These are phyloP conservation scores for Punctularia strigosozonata DNA, from an alignment of 768 basidiomycete species.

Conservation along the genomic window DNA sequence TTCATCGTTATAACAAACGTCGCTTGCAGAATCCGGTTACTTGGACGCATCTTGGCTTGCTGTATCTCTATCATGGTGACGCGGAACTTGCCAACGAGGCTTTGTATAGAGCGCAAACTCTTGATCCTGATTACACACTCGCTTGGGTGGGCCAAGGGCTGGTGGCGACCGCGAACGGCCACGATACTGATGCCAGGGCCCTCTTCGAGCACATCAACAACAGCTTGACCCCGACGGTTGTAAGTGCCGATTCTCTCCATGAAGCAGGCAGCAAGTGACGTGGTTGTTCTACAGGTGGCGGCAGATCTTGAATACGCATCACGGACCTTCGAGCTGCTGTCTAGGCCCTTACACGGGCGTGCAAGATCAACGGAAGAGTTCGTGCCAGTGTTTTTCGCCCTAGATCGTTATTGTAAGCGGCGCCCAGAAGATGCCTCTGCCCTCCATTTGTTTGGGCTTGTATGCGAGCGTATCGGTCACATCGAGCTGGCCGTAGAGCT, in stretches of 20 bases:
- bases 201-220: slow-evolving; percentile 71
- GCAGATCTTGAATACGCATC: slow-evolving; percentile 71
- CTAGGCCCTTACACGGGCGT: slow-evolving; percentile 8
- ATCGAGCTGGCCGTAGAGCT: slow-evolving; percentile 43
- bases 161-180: slow-evolving; percentile 47
- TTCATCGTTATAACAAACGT: slow-evolving; percentile 3
- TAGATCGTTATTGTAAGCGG: slow-evolving; percentile 63
- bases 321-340: slow-evolving; percentile 36
- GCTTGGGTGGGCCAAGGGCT: slow-evolving; percentile 90
- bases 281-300: slow-evolving; percentile 45
- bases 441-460: slow-evolving; percentile 71
- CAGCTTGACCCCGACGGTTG: slow-evolving; percentile 42
- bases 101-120: slow-evolving; percentile 76
- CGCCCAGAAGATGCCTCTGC: slow-evolving; percentile 62
- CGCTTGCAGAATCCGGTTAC: slow-evolving; percentile 46
- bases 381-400: slow-evolving; percentile 68
- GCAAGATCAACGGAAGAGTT: slow-evolving; percentile 32
- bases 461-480: slow-evolving; percentile 79
- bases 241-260: slow-evolving; percentile 24
- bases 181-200: slow-evolving; percentile 48
- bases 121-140: slow-evolving; percentile 81
- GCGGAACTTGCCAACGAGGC: slow-evolving; percentile 76
- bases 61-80: slow-evolving; percentile 76
- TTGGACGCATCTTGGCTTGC: slow-evolving; percentile 83
- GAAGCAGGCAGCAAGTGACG: no score